Conservation (phyloP, 176 grass and related monocot species). For the Rhynchospora tenuis region DNA sequence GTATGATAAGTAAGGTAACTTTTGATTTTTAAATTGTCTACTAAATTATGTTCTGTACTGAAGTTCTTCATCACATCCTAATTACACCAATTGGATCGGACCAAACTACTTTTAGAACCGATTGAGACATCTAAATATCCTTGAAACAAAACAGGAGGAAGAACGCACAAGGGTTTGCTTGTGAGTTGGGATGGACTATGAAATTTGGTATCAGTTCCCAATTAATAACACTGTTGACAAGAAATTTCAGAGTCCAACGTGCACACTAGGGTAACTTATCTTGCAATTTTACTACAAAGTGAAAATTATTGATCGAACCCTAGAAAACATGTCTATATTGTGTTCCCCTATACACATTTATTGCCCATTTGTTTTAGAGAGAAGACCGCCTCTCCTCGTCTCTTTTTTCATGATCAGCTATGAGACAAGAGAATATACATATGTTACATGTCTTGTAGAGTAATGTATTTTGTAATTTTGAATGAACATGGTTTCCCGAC, state of each 20-base stretch:
- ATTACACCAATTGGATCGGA: background rate
- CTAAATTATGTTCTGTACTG: background rate
- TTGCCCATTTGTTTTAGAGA: background rate
- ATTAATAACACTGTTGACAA: background rate
- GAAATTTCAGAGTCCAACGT: background rate
- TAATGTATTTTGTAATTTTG: background rate
- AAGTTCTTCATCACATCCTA: background rate
- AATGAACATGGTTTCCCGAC: background rate
- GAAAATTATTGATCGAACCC: background rate
- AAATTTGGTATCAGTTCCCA: background rate
- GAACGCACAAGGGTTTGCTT: background rate
- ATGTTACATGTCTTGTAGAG: background rate
- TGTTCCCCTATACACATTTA: background rate
- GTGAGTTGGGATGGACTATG: background rate
- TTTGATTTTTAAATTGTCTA: background rate
- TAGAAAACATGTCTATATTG: background rate
- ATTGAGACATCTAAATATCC: background rate
- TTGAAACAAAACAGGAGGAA: background rate
- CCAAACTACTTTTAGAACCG: background rate
- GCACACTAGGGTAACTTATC: background rate
- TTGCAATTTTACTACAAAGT: background rate
- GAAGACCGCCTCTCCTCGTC: background rate
- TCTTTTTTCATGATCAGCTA: background rate
- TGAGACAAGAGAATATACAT: background rate
- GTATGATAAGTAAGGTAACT: constrained; percentile 85